Percentiles rank a stretch among this genome's conserved stretches.
phyloP scores from a whole-genome alignment of 495 filamentous ascomycete species.

The Daldinia grandis region DNA sequence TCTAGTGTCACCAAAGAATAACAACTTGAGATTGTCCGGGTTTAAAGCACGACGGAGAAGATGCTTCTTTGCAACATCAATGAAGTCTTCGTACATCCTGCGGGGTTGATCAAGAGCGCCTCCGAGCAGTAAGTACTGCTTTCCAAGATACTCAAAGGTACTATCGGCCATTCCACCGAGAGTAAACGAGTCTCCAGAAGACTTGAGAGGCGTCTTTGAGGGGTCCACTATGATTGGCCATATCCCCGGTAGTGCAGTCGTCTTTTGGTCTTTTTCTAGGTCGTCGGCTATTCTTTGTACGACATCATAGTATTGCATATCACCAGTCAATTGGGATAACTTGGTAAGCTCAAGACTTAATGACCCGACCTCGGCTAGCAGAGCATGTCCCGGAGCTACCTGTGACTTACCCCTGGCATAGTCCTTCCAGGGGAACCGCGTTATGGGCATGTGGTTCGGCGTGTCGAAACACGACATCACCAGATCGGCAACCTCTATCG shows the following conservation, averaged over 20 bases:
- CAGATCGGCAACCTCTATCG: constrained; percentile 78
- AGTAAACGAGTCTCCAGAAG: constrained; percentile 58
- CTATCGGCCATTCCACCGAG: constrained; percentile 84
- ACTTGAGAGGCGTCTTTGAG: constrained; percentile 61
- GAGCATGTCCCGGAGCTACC: constrained; percentile 55
- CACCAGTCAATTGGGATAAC: constrained; percentile 79
- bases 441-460: constrained; percentile 85
- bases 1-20: constrained; percentile 64
- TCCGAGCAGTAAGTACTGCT: constrained; percentile 72
- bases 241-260: constrained; percentile 76
- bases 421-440: constrained; percentile 73
- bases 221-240: constrained; percentile 80
- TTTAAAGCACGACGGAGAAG: constrained; percentile 72
- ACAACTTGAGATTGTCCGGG: constrained; percentile 68
- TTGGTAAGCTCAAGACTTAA: constrained; percentile 85
- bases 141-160: constrained; percentile 86
- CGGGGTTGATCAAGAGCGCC: constrained; percentile 77
- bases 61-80: constrained; percentile 71
- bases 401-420: constrained; percentile 41
- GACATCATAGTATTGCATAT: constrained; percentile 87
- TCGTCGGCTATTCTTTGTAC: constrained; percentile 81
- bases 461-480: constrained; percentile 87
- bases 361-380: constrained; percentile 74
- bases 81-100: constrained; percentile 76
- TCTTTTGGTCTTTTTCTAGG: constrained; percentile 70